phyloP scores from a whole-genome alignment of 2,329 filamentous ascomycete genomes.

The Neonectria hederae region DNA sequence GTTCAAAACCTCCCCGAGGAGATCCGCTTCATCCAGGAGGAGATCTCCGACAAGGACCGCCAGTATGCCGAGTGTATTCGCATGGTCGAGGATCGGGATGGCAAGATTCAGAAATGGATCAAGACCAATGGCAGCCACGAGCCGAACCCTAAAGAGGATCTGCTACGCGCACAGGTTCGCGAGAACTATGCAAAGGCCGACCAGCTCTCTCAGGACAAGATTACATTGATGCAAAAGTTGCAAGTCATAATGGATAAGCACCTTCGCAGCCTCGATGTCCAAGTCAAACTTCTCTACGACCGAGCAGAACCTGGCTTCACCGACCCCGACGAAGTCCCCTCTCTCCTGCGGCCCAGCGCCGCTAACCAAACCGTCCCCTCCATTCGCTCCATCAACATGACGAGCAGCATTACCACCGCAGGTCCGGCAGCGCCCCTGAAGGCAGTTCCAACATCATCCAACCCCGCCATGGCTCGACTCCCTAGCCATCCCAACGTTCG shows the following conservation, averaged over 20 bases:
- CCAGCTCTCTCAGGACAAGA: conserved; percentile 78
- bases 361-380: conserved; percentile 59
- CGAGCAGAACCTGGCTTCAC: conserved; percentile 69
- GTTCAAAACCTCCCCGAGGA: conserved; percentile 84
- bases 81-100: conserved; percentile 76
- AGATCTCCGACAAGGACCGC: conserved; percentile 82
- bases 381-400: conserved; percentile 54
- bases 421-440: conserved; percentile 40
- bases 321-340: conserved; percentile 71
- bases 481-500: conserved; percentile 59
- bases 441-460: conserved; percentile 47
- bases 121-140: conserved; percentile 78
- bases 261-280: conserved; percentile 68
- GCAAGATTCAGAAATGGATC: conserved; percentile 82
- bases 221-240: conserved; percentile 72
- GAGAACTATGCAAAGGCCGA: conserved; percentile 76
- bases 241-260: conserved; percentile 70
- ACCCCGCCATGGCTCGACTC: conserved; percentile 54
- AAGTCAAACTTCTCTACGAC: conserved; percentile 70
- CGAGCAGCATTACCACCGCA: conserved; percentile 46
- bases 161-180: conserved; percentile 70
- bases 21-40: conserved; percentile 83
- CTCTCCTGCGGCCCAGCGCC: conserved; percentile 66
- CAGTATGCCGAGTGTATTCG: conserved; percentile 74
- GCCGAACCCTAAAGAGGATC: conserved; percentile 78